Percentiles rank a stretch among this genome's conserved stretches.
Conservation (phyloP, 148 eudicot genomes). For the Vaccinium darrowii region DNA sequence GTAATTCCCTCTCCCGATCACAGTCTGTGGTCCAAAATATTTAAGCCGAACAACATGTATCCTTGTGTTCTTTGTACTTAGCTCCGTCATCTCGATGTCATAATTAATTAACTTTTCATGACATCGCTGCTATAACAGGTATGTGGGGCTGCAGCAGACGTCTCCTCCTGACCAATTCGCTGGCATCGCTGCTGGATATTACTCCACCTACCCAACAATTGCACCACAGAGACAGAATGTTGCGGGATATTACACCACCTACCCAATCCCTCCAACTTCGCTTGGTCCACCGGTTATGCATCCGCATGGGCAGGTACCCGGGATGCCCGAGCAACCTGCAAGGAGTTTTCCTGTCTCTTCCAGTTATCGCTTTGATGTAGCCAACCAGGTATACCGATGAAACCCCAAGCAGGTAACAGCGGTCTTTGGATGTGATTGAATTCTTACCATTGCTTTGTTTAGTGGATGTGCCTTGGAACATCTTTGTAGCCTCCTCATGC, state of each 20-base stretch:
- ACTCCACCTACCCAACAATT: neutral
- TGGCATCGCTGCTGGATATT: neutral
- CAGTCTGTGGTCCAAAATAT: neutral
- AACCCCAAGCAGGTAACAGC: neutral
- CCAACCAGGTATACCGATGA: neutral
- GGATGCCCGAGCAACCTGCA: neutral
- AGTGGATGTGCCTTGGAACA: neutral
- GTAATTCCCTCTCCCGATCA: neutral
- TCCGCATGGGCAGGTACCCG: neutral
- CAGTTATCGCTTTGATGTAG: neutral
- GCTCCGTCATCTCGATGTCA: neutral
- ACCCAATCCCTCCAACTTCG: conserved; percentile 2
- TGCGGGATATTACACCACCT: neutral
- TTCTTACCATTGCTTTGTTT: conserved; percentile 3
- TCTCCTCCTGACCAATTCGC: conserved; percentile 6
- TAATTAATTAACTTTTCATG: neutral
- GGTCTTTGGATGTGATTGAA: neutral
- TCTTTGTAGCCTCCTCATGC: neutral
- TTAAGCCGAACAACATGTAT: neutral
- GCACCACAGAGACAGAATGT: neutral
- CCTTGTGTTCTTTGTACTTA: neutral
- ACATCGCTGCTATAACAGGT: conserved; percentile 16
- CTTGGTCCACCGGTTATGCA: neutral
- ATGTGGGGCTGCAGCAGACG: conserved; percentile 7
- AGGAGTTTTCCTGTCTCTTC: neutral